These are phyloP conservation scores for Meira nashicola DNA, from an alignment of 1,284 basidiomycete species.

Conservation along the genomic window DNA sequence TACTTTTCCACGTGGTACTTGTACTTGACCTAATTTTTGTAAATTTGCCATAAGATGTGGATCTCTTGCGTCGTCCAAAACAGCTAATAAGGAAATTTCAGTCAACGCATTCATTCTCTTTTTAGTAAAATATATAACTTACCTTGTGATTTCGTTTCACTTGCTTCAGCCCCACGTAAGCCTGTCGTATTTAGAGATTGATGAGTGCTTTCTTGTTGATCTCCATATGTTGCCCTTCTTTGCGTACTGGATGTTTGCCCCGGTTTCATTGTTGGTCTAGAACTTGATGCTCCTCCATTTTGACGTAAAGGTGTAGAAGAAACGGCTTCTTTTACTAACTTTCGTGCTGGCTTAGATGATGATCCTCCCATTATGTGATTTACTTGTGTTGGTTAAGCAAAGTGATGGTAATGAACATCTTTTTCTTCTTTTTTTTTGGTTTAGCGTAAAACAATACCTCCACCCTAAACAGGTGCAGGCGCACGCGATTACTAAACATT, in stretches of 20 bases:
- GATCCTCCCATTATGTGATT: constrained; percentile 9
- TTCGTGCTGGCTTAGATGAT: constrained; percentile 6
- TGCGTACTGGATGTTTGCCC: background rate
- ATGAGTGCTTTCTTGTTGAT: background rate
- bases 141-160: constrained; percentile 3
- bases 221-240: background rate
- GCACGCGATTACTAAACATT: too few relatives aligned
- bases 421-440: background rate
- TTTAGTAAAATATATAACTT: background rate
- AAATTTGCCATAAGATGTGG: constrained; percentile 13
- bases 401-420: background rate
- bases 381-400: background rate
- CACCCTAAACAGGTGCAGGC: too few relatives aligned
- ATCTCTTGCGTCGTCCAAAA: constrained; percentile 7
- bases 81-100: background rate
- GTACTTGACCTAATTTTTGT: constrained; percentile 8
- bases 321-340: background rate
- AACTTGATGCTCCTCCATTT: background rate
- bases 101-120: background rate
- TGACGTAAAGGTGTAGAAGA: background rate
- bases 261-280: background rate
- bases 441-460: background rate
- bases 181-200: background rate
- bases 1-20: constrained; percentile 7
- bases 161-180: background rate